Conservation (phyloP, 2,329 filamentous ascomycete species). For the Lachnellula cervina region DNA sequence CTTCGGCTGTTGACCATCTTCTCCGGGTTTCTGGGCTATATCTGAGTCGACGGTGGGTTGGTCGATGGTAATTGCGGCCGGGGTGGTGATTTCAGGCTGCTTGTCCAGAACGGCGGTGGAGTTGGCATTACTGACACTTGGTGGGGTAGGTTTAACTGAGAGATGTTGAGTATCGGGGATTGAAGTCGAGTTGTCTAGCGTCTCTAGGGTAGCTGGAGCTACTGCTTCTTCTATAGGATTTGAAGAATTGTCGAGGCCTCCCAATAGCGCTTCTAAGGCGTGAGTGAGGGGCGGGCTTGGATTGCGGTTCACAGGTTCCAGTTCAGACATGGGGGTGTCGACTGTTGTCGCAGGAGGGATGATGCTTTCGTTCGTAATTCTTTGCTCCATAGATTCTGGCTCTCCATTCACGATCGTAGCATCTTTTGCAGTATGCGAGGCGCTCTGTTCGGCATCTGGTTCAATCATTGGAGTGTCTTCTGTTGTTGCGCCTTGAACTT, state of each 20-base stretch:
- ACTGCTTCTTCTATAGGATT: background rate
- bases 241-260: conserved; percentile 16
- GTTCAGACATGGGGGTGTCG: background rate
- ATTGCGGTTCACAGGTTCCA: background rate
- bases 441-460: too few relatives aligned
- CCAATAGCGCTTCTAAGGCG: conserved; percentile 28
- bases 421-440: too few relatives aligned
- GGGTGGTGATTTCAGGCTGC: background rate
- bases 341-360: background rate
- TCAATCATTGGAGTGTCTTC: too few relatives aligned
- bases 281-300: conserved; percentile 21
- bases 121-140: background rate
- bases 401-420: too few relatives aligned
- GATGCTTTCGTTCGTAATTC: background rate
- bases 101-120: background rate
- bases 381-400: background rate
- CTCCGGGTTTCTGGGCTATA: background rate
- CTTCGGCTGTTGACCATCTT: background rate
- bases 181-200: background rate
- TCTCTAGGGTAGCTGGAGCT: background rate
- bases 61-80: background rate
- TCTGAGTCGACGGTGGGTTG: background rate
- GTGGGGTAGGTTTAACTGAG: background rate
- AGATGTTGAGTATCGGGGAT: background rate
- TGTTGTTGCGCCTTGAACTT: too few relatives aligned